Base-by-base conservation (phyloP, 2,329 filamentous ascomycete species). In the Paramyrothecium sp. region DNA sequence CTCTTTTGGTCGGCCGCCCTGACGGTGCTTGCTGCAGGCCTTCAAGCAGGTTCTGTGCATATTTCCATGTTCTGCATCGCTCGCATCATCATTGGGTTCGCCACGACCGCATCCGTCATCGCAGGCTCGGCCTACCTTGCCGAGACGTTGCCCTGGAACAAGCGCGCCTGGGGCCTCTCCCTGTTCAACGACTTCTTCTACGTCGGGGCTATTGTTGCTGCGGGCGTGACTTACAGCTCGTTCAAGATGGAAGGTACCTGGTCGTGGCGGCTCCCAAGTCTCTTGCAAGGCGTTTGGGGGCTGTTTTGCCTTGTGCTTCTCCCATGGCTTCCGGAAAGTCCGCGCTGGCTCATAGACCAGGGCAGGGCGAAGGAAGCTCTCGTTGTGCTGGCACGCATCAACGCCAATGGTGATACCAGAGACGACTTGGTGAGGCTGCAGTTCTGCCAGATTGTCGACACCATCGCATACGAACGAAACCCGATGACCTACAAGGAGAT, bases 41-140 rank as follows among this genome's bases (percentile, higher is more conserved):
- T 83, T 8, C 80, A 83, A 61, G 73, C 75, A 0, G 76, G 78
- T 0, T 74, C 81, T 0, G 78, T 83, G 60, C 76, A 81, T 55
- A 76, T 81, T 3, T 77, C 75, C 56, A 82, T 82, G 79, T 83
- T 83, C 62, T 73, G 80, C 30, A 59, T 77, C 13, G 73, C 71
- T 0, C 72, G 81, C 16, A 74, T 82, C 20, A 69, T 82, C 4
- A 65, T 83, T 2, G 81, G 81, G 0, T 71, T 81, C 38, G 81
- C 81, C 3, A 68, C 64, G 3, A 73, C 71, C 2, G 64, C 78
- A 10, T 74, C 76, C 1, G 73, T 72, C 13, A 73, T 79, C 19
- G 76, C 78, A 1, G 79, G 73, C 2, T 72, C 73, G 0, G 75
- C 80, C 1, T 82, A 80, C 55, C 69, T 84, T 8, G 74, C 76